Percentiles rank a stretch among this genome's conserved stretches.
Evolutionary conservation across 2,329 filamentous ascomycete species (phyloP).

Genomic region (Botryosphaeria agaves): DNA sequence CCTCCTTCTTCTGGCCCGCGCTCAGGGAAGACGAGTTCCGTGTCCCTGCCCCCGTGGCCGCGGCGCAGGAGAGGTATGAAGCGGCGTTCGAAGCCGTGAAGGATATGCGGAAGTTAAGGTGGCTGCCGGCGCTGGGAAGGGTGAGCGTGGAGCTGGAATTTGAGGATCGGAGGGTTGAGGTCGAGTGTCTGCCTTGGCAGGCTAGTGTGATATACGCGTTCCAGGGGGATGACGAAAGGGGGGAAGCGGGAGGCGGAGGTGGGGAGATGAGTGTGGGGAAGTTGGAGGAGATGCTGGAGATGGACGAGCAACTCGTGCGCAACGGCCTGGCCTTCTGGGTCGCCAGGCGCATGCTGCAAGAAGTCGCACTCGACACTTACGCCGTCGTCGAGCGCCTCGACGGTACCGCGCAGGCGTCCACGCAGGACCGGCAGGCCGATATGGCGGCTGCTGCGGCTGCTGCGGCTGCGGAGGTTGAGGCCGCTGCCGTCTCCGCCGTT

Average conservation of each 20-base stretch:
- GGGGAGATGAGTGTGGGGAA: slow-evolving; percentile 19
- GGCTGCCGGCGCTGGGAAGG: slow-evolving; percentile 68
- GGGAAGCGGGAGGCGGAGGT: slow-evolving; percentile 20
- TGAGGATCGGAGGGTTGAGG: slow-evolving; percentile 55
- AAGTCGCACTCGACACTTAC: slow-evolving; percentile 36
- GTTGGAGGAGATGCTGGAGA: slow-evolving; percentile 40
- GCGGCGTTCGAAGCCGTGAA: slow-evolving; percentile 65
- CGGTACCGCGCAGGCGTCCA: too few species aligned
- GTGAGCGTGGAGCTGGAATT: slow-evolving; percentile 70
- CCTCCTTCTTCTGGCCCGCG: slow-evolving; percentile 83
- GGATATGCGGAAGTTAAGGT: slow-evolving; percentile 68
- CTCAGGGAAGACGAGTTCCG: slow-evolving; percentile 53
- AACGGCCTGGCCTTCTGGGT: slow-evolving; percentile 56
- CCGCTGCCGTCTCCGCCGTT: slow-evolving; percentile 28
- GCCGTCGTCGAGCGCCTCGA: slow-evolving; percentile 47
- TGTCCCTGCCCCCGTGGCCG: slow-evolving; percentile 39
- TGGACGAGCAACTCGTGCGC: slow-evolving; percentile 55
- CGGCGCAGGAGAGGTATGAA: slow-evolving; percentile 54
- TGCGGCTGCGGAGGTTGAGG: slow-evolving; percentile 17
- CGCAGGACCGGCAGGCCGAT: slow-evolving; percentile 8
- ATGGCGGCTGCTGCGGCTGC: slow-evolving; percentile 15
- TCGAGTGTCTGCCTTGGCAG: slow-evolving; percentile 68
- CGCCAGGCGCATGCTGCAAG: slow-evolving; percentile 47
- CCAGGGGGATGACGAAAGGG: slow-evolving; percentile 30
- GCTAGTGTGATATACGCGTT: slow-evolving; percentile 81